Conservation (phyloP, 805 yeast species). For the Kuraishia ogatae region DNA sequence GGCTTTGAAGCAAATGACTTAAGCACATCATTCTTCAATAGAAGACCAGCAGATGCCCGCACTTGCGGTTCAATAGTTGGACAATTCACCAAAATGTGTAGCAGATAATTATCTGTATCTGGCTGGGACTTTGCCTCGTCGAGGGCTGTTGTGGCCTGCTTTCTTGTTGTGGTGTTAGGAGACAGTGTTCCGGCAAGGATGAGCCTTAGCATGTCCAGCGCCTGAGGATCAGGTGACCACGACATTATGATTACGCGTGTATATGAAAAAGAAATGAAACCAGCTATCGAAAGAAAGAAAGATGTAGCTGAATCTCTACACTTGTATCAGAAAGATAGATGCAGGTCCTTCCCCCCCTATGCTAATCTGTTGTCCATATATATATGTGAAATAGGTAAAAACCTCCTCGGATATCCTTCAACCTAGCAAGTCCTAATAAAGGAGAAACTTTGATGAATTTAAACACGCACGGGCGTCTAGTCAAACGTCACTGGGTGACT, state of each 20-base stretch:
- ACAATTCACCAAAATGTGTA: conserved; percentile 56
- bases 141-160: conserved; percentile 65
- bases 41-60: conserved; percentile 84
- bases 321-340: no score
- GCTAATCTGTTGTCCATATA: no score
- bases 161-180: conserved; percentile 42
- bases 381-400: no score
- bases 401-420: no score
- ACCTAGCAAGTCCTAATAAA: no score
- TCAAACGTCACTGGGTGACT: no score
- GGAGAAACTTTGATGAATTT: no score
- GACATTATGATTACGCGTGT: conserved; percentile 1
- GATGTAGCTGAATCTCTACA: no score
- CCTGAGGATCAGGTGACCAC: conserved; percentile 64
- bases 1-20: conserved; percentile 23
- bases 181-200: conserved; percentile 71
- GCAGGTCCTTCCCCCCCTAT: no score
- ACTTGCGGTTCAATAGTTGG: conserved; percentile 39
- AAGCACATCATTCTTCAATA: conserved; percentile 69
- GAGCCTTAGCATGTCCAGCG: conserved; percentile 53
- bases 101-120: conserved; percentile 74
- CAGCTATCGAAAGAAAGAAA: no score
- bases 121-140: conserved; percentile 61
- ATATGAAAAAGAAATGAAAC: not conserved
- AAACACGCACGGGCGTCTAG: no score